Percentiles rank a stretch among this genome's conserved stretches.
Conservation (phyloP, 441 rosid genomes). For the Arabidopsis lyrata region DNA sequence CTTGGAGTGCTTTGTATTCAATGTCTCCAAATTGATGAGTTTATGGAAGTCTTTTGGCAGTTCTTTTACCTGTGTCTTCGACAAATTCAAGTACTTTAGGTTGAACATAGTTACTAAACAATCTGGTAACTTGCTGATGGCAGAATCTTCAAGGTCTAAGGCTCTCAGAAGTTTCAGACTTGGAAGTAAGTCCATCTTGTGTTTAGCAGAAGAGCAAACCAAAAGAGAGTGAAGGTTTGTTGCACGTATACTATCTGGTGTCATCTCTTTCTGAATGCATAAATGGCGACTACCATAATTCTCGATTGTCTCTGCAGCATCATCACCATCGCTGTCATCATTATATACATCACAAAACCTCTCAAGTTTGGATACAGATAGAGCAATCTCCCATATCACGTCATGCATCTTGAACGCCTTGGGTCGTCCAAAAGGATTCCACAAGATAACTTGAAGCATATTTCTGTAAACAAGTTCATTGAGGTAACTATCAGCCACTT, state of each 20-base stretch:
- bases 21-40: slow-evolving; percentile 45
- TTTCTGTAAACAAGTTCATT: slow-evolving; percentile 48
- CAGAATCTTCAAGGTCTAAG: slow-evolving; percentile 45
- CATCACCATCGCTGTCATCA: slow-evolving; percentile 10
- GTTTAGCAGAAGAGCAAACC: slow-evolving; percentile 31
- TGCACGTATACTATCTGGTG: slow-evolving; percentile 5
- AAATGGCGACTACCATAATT: slow-evolving; percentile 38
- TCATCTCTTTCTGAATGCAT: slow-evolving; percentile 39
- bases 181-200: slow-evolving; percentile 23
- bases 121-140: slow-evolving; percentile 39
- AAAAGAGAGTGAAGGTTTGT: slow-evolving; percentile 48
- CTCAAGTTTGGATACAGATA: slow-evolving; percentile 50
- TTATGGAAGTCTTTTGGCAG: slow-evolving; percentile 49
- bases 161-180: slow-evolving; percentile 41
- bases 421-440: slow-evolving; percentile 47
- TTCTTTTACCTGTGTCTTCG: slow-evolving; percentile 42
- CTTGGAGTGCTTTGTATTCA: slow-evolving; percentile 38
- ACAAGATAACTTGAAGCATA: slow-evolving; percentile 48
- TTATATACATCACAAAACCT: slow-evolving; percentile 43
- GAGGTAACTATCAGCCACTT: slow-evolving; percentile 46
- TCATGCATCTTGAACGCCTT: slow-evolving; percentile 53
- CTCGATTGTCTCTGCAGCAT: slow-evolving; percentile 7
- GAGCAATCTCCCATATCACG: slow-evolving; percentile 46
- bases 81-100: slow-evolving; percentile 49
- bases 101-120: slow-evolving; percentile 45